These are phyloP conservation scores for Pyrenophora teres DNA, from an alignment of 2,329 filamentous ascomycete genomes.

Conservation along the genomic window DNA sequence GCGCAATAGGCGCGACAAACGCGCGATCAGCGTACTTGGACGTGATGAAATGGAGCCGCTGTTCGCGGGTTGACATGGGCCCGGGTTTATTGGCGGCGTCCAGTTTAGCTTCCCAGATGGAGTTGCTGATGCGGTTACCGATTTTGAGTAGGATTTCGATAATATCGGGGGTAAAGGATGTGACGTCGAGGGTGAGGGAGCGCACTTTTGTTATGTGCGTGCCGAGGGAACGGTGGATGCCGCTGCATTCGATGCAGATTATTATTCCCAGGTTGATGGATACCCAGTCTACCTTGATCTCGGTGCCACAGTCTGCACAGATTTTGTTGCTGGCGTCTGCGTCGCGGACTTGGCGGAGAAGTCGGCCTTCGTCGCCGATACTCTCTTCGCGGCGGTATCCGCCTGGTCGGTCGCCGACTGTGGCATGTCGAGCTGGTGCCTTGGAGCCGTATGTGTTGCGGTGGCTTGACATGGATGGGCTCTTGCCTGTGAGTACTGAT, in stretches of 20 bases:
- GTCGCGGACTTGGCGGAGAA: constrained; percentile 85
- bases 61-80: constrained; percentile 80
- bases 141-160: constrained; percentile 90
- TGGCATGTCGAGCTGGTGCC: constrained; percentile 80
- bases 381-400: constrained; percentile 70
- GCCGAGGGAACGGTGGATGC: constrained; percentile 92
- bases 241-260: constrained; percentile 96
- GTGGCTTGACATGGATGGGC: constrained; percentile 69
- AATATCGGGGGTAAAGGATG: constrained; percentile 95
- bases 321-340: constrained; percentile 90
- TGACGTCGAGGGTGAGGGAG: constrained; percentile 92
- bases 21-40: constrained; percentile 87
- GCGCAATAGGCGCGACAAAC: constrained; percentile 78
- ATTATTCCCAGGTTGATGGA: constrained; percentile 97
- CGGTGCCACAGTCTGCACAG: constrained; percentile 93
- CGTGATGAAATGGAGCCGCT: constrained; percentile 92
- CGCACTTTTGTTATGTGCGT: constrained; percentile 98
- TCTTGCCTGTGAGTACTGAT: constrained; percentile 91
- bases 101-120: constrained; percentile 90
- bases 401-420: constrained; percentile 82
- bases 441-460: constrained; percentile 56
- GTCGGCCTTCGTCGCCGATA: constrained; percentile 80
- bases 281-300: constrained; percentile 95
- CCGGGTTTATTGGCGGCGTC: constrained; percentile 74
- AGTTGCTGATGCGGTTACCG: constrained; percentile 93